Conservation (phyloP, 2,329 filamentous ascomycete genomes). For the Aspergillaceae sp. region DNA sequence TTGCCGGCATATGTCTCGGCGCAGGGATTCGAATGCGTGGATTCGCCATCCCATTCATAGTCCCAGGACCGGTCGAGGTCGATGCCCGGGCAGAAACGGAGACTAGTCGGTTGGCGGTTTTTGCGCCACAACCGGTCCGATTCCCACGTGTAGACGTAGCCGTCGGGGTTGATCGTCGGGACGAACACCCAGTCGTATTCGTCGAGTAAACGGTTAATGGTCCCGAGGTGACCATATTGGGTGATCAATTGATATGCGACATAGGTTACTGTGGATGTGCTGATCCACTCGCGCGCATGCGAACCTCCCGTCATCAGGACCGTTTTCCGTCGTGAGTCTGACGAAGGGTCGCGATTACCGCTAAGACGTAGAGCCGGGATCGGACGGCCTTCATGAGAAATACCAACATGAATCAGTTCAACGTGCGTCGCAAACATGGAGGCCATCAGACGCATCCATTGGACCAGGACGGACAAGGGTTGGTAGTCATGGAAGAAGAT, state of each 20-base stretch:
- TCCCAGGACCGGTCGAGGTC: slow-evolving; percentile 84
- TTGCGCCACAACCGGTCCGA: slow-evolving; percentile 91
- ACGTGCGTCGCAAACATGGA: slow-evolving; percentile 84
- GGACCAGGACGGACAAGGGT: slow-evolving; percentile 70
- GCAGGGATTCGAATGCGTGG: slow-evolving; percentile 67
- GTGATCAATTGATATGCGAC: slow-evolving; percentile 82
- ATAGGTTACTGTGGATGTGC: slow-evolving; percentile 82
- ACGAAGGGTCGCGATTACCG: slow-evolving; percentile 42
- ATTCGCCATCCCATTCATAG: slow-evolving; percentile 69
- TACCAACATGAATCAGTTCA: slow-evolving; percentile 65
- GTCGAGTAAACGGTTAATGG: slow-evolving; percentile 68
- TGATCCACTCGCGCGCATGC: slow-evolving; percentile 97
- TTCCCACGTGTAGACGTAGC: slow-evolving; percentile 89
- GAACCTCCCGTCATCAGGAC: slow-evolving; percentile 74
- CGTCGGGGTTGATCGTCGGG: slow-evolving; percentile 85
- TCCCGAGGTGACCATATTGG: slow-evolving; percentile 62
- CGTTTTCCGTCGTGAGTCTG: slow-evolving; percentile 55
- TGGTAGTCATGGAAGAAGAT: slow-evolving; percentile 93
- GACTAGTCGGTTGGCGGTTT: slow-evolving; percentile 69
- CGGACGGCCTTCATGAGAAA: slow-evolving; percentile 77
- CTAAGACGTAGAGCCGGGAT: slow-evolving; percentile 77
- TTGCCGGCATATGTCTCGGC: slow-evolving; percentile 84
- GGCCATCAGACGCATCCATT: slow-evolving; percentile 83
- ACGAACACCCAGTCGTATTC: slow-evolving; percentile 83
- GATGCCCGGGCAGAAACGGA: slow-evolving; percentile 76